Evolutionary conservation across 2,329 filamentous ascomycete species (phyloP).

Genomic region (Emydomyces testavorans): DNA sequence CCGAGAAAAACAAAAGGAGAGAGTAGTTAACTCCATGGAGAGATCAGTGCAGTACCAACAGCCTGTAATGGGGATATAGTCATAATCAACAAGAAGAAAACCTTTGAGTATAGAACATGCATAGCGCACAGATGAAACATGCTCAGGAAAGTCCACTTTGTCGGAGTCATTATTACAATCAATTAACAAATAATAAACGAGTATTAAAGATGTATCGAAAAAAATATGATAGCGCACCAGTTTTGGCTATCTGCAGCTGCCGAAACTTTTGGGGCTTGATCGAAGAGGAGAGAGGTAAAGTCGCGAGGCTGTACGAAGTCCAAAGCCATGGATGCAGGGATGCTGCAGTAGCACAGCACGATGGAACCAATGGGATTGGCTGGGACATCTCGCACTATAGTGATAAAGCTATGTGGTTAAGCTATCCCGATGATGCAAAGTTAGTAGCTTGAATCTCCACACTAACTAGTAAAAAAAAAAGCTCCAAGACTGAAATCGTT

Average conservation of each 20-base stretch:
- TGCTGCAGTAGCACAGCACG: conserved; percentile 9
- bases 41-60: too few relatives aligned
- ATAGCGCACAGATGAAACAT: too few relatives aligned
- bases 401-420: too few relatives aligned
- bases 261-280: neutral
- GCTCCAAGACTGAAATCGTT: neutral
- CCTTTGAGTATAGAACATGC: too few relatives aligned
- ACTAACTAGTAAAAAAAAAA: neutral
- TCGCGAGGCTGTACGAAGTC: neutral
- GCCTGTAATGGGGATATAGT: too few relatives aligned
- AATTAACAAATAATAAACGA: too few relatives aligned
- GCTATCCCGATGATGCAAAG: too few relatives aligned
- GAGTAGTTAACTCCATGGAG: too few relatives aligned
- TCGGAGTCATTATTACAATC: too few relatives aligned
- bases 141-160: too few relatives aligned
- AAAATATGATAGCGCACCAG: neutral
- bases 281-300: neutral
- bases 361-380: conserved; percentile 6
- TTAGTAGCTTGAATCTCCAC: neutral
- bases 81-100: too few relatives aligned
- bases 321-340: neutral
- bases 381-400: neutral
- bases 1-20: too few relatives aligned
- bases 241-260: neutral
- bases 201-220: neutral